A percentile compares a stretch with the other conserved stretches of the same genome.
Evolutionary conservation across 176 grass and related monocot species (phyloP).

Genomic region (Musa acuminata): DNA sequence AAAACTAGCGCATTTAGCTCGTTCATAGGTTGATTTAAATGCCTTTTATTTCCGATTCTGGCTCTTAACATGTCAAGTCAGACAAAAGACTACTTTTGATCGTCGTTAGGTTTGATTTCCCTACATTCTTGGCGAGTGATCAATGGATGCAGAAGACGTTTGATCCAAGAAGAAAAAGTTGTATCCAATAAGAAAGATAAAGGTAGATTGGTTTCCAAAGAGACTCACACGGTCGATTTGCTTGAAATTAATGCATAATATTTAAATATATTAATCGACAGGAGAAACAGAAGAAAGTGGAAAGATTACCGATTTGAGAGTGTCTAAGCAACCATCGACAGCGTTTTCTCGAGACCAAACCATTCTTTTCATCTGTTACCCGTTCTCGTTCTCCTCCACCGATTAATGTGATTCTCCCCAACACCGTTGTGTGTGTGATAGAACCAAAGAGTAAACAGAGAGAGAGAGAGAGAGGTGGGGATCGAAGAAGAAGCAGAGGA

Average conservation of each 20-base stretch:
- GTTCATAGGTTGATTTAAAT: too few species aligned
- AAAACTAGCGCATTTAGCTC: not conserved
- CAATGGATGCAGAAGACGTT: not conserved
- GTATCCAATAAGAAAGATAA: not conserved
- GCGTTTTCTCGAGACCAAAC: slow-evolving; percentile 28
- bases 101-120: too few species aligned
- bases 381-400: not conserved
- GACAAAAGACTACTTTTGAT: not conserved
- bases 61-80: too few species aligned
- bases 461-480: too few species aligned
- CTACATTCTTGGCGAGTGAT: not conserved
- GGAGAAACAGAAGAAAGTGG: not conserved
- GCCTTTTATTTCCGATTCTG: too few species aligned
- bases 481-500: too few species aligned
- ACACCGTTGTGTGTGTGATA: too few species aligned
- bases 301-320: slow-evolving; percentile 27
- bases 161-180: not conserved
- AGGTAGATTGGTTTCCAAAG: not conserved
- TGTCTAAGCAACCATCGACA: slow-evolving; percentile 32
- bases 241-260: not conserved
- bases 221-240: not conserved
- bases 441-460: too few species aligned
- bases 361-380: slow-evolving; percentile 7
- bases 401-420: not conserved
- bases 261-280: not conserved